Evolutionary conservation across 441 rosid genomes (phyloP).

Genomic region (Melastoma candidum): DNA sequence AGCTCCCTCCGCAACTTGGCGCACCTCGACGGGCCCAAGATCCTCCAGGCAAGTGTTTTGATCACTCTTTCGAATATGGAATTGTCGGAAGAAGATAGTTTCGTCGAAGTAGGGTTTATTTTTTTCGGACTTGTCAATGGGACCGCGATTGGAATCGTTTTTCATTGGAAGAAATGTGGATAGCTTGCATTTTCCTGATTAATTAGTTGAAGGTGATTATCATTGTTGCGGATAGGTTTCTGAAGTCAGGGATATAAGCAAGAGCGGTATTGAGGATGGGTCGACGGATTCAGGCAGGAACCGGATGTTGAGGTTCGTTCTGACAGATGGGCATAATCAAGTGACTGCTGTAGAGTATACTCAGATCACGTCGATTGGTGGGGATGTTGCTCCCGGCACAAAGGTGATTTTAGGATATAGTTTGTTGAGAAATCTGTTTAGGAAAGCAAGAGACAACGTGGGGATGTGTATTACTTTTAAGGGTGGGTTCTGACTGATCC

Average conservation of each 20-base stretch:
- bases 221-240: constrained; percentile 32
- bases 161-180: too few species aligned
- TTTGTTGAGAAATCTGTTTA: too few species aligned
- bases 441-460: too few species aligned
- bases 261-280: constrained; percentile 46
- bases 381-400: constrained; percentile 67
- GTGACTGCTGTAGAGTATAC: constrained; percentile 64
- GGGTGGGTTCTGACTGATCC: not conserved
- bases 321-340: constrained; percentile 68
- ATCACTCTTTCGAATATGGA: too few species aligned
- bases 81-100: not conserved
- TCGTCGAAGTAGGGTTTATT: not conserved
- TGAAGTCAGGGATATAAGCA: constrained; percentile 62
- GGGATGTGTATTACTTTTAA: not conserved
- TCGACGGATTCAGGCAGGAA: constrained; percentile 36
- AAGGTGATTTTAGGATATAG: constrained; percentile 41
- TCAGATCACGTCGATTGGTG: constrained; percentile 42
- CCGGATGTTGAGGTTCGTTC: constrained; percentile 41
- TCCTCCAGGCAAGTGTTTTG: constrained; percentile 47
- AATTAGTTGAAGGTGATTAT: constrained; percentile 2
- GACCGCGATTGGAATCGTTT: too few species aligned
- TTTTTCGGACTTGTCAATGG: too few species aligned
- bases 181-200: not conserved
- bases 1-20: constrained; percentile 35
- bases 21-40: constrained; percentile 59